Conservation (phyloP, 2,329 filamentous ascomycete species). For the Verticillium nonalfalfae region DNA sequence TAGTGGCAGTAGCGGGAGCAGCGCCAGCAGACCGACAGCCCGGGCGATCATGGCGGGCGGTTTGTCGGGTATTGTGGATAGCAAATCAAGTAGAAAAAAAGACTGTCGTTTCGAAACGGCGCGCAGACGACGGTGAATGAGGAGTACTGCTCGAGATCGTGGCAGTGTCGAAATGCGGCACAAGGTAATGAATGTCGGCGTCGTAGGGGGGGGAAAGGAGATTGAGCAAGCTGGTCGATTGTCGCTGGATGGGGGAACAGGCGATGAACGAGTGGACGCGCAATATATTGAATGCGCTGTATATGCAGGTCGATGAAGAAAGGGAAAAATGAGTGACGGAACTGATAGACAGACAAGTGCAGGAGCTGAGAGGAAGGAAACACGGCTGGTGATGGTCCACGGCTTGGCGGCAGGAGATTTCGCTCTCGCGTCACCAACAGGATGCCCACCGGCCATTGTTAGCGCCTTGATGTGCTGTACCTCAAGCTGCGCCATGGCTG, state of each 20-base stretch:
- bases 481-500: not conserved
- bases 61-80: not conserved
- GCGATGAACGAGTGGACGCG: not conserved
- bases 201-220: not conserved
- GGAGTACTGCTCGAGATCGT: not conserved
- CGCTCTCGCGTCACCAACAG: not conserved
- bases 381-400: not conserved
- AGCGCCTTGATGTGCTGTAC: not conserved
- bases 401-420: not conserved
- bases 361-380: not conserved
- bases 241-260: not conserved
- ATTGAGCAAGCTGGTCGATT: too few species aligned
- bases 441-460: not conserved
- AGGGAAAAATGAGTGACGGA: not conserved
- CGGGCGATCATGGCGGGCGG: not conserved
- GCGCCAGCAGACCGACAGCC: conserved; percentile 1
- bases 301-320: not conserved
- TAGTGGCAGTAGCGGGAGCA: conserved; percentile 16
- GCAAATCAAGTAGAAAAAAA: too few species aligned
- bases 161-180: not conserved
- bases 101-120: not conserved
- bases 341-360: not conserved
- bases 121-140: not conserved
- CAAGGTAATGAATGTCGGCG: not conserved
- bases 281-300: not conserved